phyloP scores from a whole-genome alignment of 2,329 filamentous ascomycete species.

The Alternaria consortialis region DNA sequence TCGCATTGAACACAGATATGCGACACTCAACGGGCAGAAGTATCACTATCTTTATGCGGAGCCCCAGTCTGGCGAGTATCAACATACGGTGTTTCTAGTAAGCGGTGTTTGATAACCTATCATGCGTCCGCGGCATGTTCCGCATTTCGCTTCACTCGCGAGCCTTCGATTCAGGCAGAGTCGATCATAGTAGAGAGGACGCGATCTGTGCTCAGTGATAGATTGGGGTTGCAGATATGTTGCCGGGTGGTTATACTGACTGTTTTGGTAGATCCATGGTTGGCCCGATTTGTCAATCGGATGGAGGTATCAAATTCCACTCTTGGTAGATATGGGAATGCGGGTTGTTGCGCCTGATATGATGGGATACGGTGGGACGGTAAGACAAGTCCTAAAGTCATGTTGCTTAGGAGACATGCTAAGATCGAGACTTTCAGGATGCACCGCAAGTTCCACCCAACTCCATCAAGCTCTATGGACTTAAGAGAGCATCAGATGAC shows the following conservation, averaged over 20 bases:
- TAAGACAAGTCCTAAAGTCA: slow-evolving; percentile 35
- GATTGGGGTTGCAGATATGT: not conserved
- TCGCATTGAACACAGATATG: slow-evolving; percentile 70
- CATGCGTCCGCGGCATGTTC: slow-evolving; percentile 7
- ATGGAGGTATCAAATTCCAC: slow-evolving; percentile 90
- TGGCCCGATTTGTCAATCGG: slow-evolving; percentile 84
- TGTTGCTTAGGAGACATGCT: not conserved
- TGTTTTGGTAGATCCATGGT: slow-evolving; percentile 69
- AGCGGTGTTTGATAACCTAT: not conserved
- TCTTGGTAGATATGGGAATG: slow-evolving; percentile 74
- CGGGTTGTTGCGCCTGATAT: slow-evolving; percentile 86
- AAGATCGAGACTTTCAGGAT: slow-evolving; percentile 41
- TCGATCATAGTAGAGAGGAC: not conserved
- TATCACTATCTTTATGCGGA: slow-evolving; percentile 70
- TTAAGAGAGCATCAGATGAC: slow-evolving; percentile 75
- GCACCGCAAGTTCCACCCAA: slow-evolving; percentile 66
- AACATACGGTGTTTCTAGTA: slow-evolving; percentile 65
- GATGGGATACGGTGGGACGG: slow-evolving; percentile 84
- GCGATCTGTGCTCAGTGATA: not conserved
- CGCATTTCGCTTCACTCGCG: not conserved
- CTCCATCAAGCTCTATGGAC: slow-evolving; percentile 69
- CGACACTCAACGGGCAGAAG: slow-evolving; percentile 71
- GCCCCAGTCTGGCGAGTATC: slow-evolving; percentile 55
- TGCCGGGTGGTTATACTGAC: not conserved
- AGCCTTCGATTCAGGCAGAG: not conserved